Base-by-base conservation (phyloP, 2,329 filamentous ascomycete species). In the Myriangium duriaei region DNA sequence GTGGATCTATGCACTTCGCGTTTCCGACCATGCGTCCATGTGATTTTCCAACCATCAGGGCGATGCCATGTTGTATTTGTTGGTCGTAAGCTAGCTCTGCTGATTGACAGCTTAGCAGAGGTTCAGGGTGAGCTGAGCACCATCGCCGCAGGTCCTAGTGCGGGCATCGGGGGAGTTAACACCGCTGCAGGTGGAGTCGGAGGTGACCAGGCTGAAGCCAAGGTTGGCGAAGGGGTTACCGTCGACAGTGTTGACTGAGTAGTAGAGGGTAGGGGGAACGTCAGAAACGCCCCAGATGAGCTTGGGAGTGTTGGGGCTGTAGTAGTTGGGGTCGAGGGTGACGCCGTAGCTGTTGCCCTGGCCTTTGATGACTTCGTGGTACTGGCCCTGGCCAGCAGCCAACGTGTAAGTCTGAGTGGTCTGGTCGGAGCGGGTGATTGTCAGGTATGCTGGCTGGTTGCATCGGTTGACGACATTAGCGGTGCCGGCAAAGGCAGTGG, bases 311-410 rank as follows among this genome's bases (percentile, higher is more conserved):
- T 36, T 32, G 2, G 41, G 28, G 32, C 34, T 41, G 42, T 47
- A 55, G 45, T 50, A 51, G 30, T 47, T 37, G n/a, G 44, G 39
- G 12, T 40, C 42, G 15, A 49, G 46, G 30, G 53, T 46, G 16
- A 58, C 39, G 15, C 49, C 54, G 34, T 52, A 46, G 35, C 42
- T 49, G 45, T 57, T 55, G 40, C 51, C 53, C 18, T 39, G 37
- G 31, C 52, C 54, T 13, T 32, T 31, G 30, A 54, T 51, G 4
- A 19, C 7, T 15, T 37, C 37, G 10, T 37, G 17, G 42, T 49
- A 54, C 14, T 45, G 43, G 6, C 43, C 41, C 24, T 45, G 47
- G 30, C 45, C 39, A 14, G 39, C 17, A 9, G 51, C 37, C n/a
- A 47, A 41, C 30, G 40, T 19, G 12, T 43, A 46, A 13, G 40